Evolutionary conservation across 2,329 filamentous ascomycete species (phyloP).

Genomic region (Penicillium thymicola): DNA sequence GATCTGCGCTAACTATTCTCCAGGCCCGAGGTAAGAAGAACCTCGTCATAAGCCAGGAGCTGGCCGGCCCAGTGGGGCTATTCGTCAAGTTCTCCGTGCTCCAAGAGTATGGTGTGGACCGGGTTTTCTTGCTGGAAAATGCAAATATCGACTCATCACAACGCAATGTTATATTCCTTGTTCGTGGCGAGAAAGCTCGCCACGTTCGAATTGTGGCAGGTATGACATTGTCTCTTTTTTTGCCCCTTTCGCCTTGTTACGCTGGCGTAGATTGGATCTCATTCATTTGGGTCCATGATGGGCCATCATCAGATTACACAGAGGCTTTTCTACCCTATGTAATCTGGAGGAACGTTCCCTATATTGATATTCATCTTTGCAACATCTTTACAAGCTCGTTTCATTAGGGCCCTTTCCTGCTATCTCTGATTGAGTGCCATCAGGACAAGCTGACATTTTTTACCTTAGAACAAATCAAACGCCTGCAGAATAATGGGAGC

Average conservation of each 20-base stretch:
- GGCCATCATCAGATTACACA: conserved; percentile 60
- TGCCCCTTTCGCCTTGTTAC: conserved; percentile 6
- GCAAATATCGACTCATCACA: conserved; percentile 91
- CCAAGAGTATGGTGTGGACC: conserved; percentile 96
- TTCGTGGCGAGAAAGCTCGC: conserved; percentile 81
- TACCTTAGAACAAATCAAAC: conserved; percentile 77
- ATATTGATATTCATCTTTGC: conserved; percentile 36
- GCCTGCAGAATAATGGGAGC: conserved; percentile 80
- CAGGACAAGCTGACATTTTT: conserved; percentile 57
- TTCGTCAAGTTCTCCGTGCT: conserved; percentile 94
- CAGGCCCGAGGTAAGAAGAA: conserved; percentile 99
- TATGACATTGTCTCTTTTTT: conserved; percentile 49
- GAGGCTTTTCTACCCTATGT: conserved; percentile 51
- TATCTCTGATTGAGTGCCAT: conserved; percentile 47
- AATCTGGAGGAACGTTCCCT: conserved; percentile 55
- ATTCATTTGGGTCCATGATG: conserved; percentile 19
- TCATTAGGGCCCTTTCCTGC: conserved; percentile 43
- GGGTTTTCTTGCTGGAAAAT: conserved; percentile 95
- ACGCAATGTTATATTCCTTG: conserved; percentile 91
- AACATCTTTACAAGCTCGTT: conserved; percentile 34
- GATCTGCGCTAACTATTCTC: conserved; percentile 19
- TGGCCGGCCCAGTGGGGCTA: conserved; percentile 84
- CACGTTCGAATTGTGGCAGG: conserved; percentile 85
- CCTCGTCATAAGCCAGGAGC: conserved; percentile 82
- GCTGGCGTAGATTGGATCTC: neutral